phyloP scores from a whole-genome alignment of 768 basidiomycete species.

The Boletus rex-veris region DNA sequence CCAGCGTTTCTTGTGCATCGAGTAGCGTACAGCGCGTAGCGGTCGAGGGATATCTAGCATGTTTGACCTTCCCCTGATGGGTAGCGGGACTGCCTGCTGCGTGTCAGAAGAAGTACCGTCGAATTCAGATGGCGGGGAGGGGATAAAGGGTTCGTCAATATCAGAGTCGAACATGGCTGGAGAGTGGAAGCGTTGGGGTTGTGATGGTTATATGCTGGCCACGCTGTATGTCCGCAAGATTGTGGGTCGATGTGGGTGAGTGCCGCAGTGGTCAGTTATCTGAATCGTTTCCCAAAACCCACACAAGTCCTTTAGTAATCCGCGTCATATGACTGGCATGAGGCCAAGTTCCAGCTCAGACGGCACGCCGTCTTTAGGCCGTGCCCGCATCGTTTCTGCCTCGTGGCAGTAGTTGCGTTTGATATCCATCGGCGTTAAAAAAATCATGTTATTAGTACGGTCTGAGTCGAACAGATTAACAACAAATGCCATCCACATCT shows the following conservation, averaged over 20 bases:
- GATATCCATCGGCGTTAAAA: not conserved
- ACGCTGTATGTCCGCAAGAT: conserved; percentile 12
- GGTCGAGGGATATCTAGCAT: conserved; percentile 27
- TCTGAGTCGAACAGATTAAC: conserved; percentile 12
- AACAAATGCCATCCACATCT: conserved; percentile 13
- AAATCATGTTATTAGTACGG: conserved; percentile 15
- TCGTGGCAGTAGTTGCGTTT: conserved; percentile 14
- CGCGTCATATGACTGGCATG: conserved; percentile 7
- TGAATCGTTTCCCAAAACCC: not conserved
- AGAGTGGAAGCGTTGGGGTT: conserved; percentile 7
- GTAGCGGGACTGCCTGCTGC: conserved; percentile 18
- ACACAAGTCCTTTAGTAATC: conserved; percentile 10
- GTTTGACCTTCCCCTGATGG: conserved; percentile 12
- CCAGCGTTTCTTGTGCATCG: conserved; percentile 32
- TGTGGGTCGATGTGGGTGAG: conserved; percentile 5
- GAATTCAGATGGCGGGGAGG: conserved; percentile 28
- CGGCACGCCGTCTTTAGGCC: not conserved
- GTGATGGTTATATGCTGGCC: conserved; percentile 6
- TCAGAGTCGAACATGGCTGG: conserved; percentile 27
- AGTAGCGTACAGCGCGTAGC: conserved; percentile 33
- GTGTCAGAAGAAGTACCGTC: conserved; percentile 27
- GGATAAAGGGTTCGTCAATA: conserved; percentile 30
- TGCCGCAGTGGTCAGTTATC: not conserved
- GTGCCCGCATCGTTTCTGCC: conserved; percentile 28
- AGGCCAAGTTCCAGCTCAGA: conserved; percentile 23